Percentiles rank a stretch among this genome's conserved stretches.
Evolutionary conservation across 2,329 filamentous ascomycete species (phyloP).

Genomic region (Monilinia fructicola): DNA sequence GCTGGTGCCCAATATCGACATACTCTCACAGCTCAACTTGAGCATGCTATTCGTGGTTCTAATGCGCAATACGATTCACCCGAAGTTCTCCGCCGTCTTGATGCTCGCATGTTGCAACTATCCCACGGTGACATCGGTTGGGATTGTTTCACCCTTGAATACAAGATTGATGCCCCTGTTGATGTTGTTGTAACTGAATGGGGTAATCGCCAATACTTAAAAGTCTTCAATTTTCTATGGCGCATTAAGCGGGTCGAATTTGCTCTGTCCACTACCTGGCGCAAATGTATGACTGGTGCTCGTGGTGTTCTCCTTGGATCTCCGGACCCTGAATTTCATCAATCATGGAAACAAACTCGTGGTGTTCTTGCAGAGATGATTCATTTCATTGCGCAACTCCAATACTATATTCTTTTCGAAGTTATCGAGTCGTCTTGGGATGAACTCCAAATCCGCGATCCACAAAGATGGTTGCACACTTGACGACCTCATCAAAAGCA

Average conservation of each 20-base stretch:
- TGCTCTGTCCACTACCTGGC: conserved; percentile 85
- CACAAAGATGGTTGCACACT: conserved; percentile 84
- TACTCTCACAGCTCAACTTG: conserved; percentile 93
- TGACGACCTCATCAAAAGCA: conserved; percentile 89
- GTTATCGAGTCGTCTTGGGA: conserved; percentile 97
- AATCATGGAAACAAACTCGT: conserved; percentile 87
- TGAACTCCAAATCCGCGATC: conserved; percentile 81
- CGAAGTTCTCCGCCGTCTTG: conserved; percentile 85
- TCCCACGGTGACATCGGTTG: conserved; percentile 97
- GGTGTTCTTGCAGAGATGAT: conserved; percentile 96
- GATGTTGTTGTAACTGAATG: conserved; percentile 97
- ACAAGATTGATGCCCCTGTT: conserved; percentile 94
- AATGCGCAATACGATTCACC: conserved; percentile 94
- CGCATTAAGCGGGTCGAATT: conserved; percentile 97
- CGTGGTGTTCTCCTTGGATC: conserved; percentile 79
- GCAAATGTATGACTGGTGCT: conserved; percentile 91
- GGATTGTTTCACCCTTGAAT: conserved; percentile 98
- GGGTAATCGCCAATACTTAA: conserved; percentile 93
- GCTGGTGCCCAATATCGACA: conserved; percentile 97
- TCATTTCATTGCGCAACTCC: conserved; percentile 93
- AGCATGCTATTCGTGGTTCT: conserved; percentile 94
- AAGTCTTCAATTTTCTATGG: conserved; percentile 99
- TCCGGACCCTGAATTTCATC: conserved; percentile 64
- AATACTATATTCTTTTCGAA: conserved; percentile 98
- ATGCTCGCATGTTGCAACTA: conserved; percentile 97